Base-by-base conservation (phyloP, 352 stramenopile genomes). In the Pythium dissimile region DNA sequence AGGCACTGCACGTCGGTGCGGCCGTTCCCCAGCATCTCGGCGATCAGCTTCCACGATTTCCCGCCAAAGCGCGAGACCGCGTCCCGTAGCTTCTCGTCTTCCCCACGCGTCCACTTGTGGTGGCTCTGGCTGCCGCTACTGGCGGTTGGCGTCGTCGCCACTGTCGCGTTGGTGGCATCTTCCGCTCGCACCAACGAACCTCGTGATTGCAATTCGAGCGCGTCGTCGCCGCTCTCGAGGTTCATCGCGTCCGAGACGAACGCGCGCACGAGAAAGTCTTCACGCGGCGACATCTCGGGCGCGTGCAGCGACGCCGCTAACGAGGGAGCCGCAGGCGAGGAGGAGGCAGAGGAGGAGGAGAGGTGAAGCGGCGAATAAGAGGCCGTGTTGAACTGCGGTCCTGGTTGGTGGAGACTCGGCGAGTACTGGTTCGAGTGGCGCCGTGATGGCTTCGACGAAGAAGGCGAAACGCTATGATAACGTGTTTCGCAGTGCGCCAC, bases 31-130 rank as follows among this genome's bases (percentile, higher is more conserved):
- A 98, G 66, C 26, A 86, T 77, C 64, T 96, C 84, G 18, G 92
- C 89, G 52, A 98, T 95, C 59, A 92, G 83, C 65, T 97, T 97
- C 95, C 95, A 98, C 64, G 97, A 98, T 37, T 97, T 97, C 41
- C 91, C 86, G 16, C 92, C 91, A 53, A 97, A 92, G 20, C 82
- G 77, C 34, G 92, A 73, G 10, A 98, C 94, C 12, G 93, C 83
- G 20, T 93, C 75, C 30, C 86, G 80, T 23, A 98, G 75, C 16
- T 75, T 69, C 15, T 94, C 77, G 54, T 98, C 93, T 75, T 98
- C 92, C 21, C 97, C 88, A n/a, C 80, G 78, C 10, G 88, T 74
- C 92, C 92, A 98, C 51, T 86, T 87, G 24, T 69, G 77, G 4
- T 77, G 63, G 21, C 38, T 38, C n/a, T 53, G 49, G 16, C 38